Conservation (phyloP, 2,329 filamentous ascomycete species). For the Gnomoniopsis smithogilvyi region DNA sequence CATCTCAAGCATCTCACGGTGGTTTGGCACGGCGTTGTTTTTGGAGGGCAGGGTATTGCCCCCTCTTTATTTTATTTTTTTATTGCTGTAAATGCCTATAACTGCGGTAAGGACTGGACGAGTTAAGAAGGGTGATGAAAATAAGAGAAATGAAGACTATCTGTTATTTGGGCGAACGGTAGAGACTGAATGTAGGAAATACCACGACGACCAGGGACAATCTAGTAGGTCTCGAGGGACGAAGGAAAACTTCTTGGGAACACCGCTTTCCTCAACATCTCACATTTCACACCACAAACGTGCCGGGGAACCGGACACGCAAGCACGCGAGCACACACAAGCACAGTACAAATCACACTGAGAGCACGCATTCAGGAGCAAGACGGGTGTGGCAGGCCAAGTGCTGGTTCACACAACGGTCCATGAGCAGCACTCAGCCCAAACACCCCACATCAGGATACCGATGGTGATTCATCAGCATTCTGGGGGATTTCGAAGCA, state of each 20-base stretch:
- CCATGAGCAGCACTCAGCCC: background rate
- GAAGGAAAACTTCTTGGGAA: background rate
- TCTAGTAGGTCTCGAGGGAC: background rate
- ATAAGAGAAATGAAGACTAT: background rate
- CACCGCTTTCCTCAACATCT: background rate
- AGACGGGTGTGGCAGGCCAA: conserved; percentile 12
- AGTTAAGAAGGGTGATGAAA: background rate
- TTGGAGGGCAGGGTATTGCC: conserved; percentile 13
- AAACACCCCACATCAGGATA: conserved; percentile 9
- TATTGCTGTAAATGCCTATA: conserved; percentile 15
- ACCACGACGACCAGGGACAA: background rate
- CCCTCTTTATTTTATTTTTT: conserved; percentile 7
- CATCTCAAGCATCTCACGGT: conserved; percentile 4
- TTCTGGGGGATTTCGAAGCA: background rate
- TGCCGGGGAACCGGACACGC: background rate
- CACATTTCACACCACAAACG: background rate
- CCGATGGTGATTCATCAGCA: conserved; percentile 10
- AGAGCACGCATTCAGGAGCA: conserved; percentile 12
- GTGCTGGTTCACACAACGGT: background rate
- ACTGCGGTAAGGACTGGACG: conserved; percentile 14
- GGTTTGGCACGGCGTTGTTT: conserved; percentile 13
- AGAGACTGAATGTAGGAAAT: conserved; percentile 5
- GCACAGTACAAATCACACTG: conserved; percentile 6
- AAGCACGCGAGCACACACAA: background rate
- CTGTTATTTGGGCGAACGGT: background rate